Percentiles rank a stretch among this genome's conserved stretches.
phyloP scores from a whole-genome alignment of 1,284 basidiomycete genomes.

The Naganishia cerealis region DNA sequence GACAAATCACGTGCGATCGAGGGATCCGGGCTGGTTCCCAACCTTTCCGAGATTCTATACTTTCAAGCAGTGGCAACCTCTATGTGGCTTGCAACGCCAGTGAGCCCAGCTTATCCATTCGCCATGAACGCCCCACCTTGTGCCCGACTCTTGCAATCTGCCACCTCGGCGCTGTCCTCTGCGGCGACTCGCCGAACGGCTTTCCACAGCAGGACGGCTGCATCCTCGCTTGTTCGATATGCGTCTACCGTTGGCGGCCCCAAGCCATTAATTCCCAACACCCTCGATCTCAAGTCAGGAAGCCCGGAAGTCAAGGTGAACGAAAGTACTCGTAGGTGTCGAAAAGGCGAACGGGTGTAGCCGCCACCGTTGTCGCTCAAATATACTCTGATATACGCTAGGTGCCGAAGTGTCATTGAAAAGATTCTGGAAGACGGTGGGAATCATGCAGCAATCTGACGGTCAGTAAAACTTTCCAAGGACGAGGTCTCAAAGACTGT shows the following conservation, averaged over 20 bases:
- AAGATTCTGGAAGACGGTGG: slow-evolving; percentile 87
- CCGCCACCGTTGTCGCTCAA: not conserved
- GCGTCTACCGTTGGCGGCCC: slow-evolving; percentile 11
- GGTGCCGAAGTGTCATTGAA: slow-evolving; percentile 80
- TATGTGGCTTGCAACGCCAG: not conserved
- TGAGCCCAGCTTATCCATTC: not conserved
- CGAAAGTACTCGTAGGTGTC: slow-evolving; percentile 20
- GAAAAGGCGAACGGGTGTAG: slow-evolving; percentile 2
- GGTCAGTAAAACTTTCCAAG: slow-evolving; percentile 43
- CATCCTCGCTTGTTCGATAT: not conserved
- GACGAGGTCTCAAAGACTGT: not conserved
- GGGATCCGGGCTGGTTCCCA: not conserved
- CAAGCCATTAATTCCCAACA: slow-evolving; percentile 12
- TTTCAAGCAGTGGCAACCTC: not conserved
- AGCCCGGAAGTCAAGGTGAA: slow-evolving; percentile 10
- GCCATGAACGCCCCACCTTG: slow-evolving; percentile 7
- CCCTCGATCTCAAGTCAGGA: not conserved
- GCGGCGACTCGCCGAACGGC: not conserved
- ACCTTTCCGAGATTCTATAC: not conserved
- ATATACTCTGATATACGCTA: slow-evolving; percentile 45
- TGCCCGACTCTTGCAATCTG: not conserved
- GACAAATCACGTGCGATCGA: slow-evolving; percentile 22
- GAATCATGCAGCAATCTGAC: slow-evolving; percentile 62
- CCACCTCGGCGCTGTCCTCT: not conserved
- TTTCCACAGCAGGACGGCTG: not conserved